phyloP scores from a whole-genome alignment of 306 rosid genomes.

The Cercis canadensis region DNA sequence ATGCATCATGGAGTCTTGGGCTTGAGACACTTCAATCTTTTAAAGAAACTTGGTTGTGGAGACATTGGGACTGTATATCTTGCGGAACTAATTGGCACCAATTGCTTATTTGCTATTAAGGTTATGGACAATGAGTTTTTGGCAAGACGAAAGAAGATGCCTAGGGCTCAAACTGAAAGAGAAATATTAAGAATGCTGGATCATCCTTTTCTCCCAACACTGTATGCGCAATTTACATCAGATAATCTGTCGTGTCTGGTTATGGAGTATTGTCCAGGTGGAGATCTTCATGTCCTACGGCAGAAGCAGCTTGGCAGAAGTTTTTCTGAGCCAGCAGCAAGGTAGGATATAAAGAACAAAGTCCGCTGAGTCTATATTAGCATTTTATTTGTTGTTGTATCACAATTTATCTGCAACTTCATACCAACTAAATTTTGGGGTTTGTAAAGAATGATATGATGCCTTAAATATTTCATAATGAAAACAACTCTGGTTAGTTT shows the following conservation, averaged over 20 bases:
- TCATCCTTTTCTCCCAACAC: slow-evolving; percentile 97
- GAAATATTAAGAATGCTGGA: slow-evolving; percentile 95
- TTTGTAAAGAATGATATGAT: slow-evolving; percentile 12
- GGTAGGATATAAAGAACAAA: slow-evolving; percentile 56
- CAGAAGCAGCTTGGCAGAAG: slow-evolving; percentile 83
- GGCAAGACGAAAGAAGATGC: slow-evolving; percentile 93
- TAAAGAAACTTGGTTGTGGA: slow-evolving; percentile 98
- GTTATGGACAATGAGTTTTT: slow-evolving; percentile 97
- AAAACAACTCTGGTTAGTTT: slow-evolving; percentile 17
- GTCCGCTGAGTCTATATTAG: slow-evolving; percentile 20
- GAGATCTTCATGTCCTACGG: slow-evolving; percentile 97
- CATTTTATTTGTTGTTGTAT: slow-evolving; percentile 12
- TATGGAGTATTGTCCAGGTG: slow-evolving; percentile 99
- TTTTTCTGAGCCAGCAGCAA: slow-evolving; percentile 83
- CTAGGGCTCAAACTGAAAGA: slow-evolving; percentile 95
- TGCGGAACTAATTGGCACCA: slow-evolving; percentile 79
- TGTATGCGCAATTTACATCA: slow-evolving; percentile 85
- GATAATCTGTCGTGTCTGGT: slow-evolving; percentile 94
- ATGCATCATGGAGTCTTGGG: slow-evolving; percentile 76
- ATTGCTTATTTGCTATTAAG: slow-evolving; percentile 91
- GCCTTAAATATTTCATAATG: slow-evolving; percentile 15
- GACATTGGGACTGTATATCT: slow-evolving; percentile 98
- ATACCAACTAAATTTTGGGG: slow-evolving; percentile 27
- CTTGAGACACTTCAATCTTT: slow-evolving; percentile 83
- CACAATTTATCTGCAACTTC: slow-evolving; percentile 10